Evolutionary conservation across 2,329 filamentous ascomycete species (phyloP), one percentile per base, ranked within the genome.

Genomic region (Cladosporium sp.): DNA sequence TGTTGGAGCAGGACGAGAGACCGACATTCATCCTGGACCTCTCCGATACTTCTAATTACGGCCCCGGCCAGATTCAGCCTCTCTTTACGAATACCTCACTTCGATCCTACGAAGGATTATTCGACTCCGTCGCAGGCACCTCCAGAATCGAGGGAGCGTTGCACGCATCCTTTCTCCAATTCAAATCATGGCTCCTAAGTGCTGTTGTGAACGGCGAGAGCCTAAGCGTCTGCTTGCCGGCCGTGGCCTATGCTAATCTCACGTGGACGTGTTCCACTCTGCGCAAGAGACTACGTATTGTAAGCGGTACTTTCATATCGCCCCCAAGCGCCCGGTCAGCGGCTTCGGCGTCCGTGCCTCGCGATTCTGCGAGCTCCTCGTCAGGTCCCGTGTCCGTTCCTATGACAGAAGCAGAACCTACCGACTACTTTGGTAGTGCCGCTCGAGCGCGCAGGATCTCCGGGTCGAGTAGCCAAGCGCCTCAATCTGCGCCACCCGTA

Each of bases 1-100:
- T 92, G 37, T 69, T 93, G 38, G 87, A 92, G 63, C 80, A 86
- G 59, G 88, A 93, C 65, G 81, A 85, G 46, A 76, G 88, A 43
- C 88, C 87, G 2, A 87, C 85, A 0, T 89, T 92, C 61, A 78
- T 92, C 40, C 74, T 92, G 33, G 87, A 92, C 61, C 70, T 87
- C 46, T 73, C 74, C 7, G 81, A 85, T 61, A 67, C 74, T 1
- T 67, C 71, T n/a, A 84, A 83, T 59, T 76, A 74, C 43, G 72
- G 70, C 18, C 72, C 77, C 1, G 76, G 77, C 0, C 74, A 74
- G 1, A 68, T 91, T 35, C 76, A 79, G 31, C 76, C 88, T 7
- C 60, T 88, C 0, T 91, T 86, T 65, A 78, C 80, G 31, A 93
- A 92, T 64, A 74, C 77, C 9, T 79, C 85, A 3, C 71, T 92